Base-by-base conservation (phyloP, 192 early-diverging fungal species). In the Linnemannia zychae region DNA sequence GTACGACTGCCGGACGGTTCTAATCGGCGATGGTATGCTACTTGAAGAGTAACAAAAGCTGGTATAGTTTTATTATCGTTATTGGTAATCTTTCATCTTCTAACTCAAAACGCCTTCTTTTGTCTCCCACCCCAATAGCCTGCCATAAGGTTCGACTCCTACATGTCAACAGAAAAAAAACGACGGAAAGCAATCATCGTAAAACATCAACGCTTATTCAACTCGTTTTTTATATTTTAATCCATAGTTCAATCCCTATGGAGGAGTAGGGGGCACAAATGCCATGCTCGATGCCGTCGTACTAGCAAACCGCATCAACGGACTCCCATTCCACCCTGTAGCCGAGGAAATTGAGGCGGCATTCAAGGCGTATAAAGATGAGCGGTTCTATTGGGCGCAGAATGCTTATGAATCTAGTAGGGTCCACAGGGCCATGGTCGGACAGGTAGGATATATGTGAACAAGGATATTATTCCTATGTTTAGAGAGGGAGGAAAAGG, bases 1-100 rank as follows among this genome's bases (percentile, higher is more conserved):
- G 72, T 74, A 74, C 38, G 50, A 11, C 4, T 31, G 50, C 7
- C 11, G 72, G n/a, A 74, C 72, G 0, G 72, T 74, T 63, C 72
- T 74, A 15, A 13, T 74, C 3, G 72, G 72, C 16, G 72, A 74
- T 38, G 72, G 72, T 74, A 74, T 60, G 72, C 17, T 4, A 36
- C 17, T 4, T 24, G 4, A 9, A 3, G 40, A 44, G 9, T 44
- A n/a, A 9, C 40, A 44, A 9, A 44, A 44, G 40, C 9, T 44
- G 40, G 9, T 6, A 44, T 3, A 6, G 40, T 6, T 44, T 44
- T 44, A 6, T 44, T 44, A 44, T 44, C 3, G 40, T 3, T 44
- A 44, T 9, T 44, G n/a, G n/a, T 44, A 44, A 44, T 44, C 40
- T n/a, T n/a, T n/a, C 40, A 44, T 44, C 9, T 44, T 44, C 40